These are phyloP conservation scores for Macrocybe gigantea DNA, from an alignment of 768 basidiomycete species.

Conservation along the genomic window DNA sequence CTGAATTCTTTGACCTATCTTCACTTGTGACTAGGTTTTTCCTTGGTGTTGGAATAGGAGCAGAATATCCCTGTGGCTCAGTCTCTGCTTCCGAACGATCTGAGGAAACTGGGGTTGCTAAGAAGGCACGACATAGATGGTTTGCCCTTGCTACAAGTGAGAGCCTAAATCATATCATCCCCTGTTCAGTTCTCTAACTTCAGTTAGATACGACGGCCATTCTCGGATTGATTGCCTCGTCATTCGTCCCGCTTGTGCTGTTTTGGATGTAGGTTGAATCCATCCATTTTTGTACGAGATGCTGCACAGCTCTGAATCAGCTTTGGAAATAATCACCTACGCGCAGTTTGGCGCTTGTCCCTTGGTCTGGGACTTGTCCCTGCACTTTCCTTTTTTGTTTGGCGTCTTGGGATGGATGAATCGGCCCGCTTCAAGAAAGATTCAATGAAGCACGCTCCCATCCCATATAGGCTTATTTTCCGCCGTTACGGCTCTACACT, in stretches of 20 bases:
- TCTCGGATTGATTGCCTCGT: constrained; percentile 67
- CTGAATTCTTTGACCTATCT: neutral
- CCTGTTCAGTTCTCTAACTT: constrained; percentile 1
- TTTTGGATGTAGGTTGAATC: constrained; percentile 69
- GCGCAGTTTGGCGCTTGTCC: constrained; percentile 81
- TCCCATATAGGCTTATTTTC: constrained; percentile 73
- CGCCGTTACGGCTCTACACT: constrained; percentile 74
- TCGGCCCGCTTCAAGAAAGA: constrained; percentile 67
- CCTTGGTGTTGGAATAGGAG: constrained; percentile 82
- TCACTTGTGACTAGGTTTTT: constrained; percentile 50
- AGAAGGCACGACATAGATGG: constrained; percentile 78
- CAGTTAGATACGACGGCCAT: constrained; percentile 74
- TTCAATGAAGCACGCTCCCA: constrained; percentile 67
- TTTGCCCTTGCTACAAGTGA: constrained; percentile 84
- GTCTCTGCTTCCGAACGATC: constrained; percentile 87
- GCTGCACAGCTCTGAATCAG: constrained; percentile 25
- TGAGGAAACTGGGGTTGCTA: constrained; percentile 70
- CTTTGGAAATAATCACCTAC: constrained; percentile 72
- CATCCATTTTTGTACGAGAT: neutral
- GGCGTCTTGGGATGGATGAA: constrained; percentile 82
- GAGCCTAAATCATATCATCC: constrained; percentile 9
- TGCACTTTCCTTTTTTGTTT: constrained; percentile 70
- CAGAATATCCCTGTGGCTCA: constrained; percentile 86
- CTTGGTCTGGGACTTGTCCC: constrained; percentile 81
- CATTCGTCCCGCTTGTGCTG: constrained; percentile 78